A percentile compares a stretch with the other conserved stretches of the same genome.
These are phyloP conservation scores for Neophaeococcomyces aloes DNA, from an alignment of 2,329 filamentous ascomycete species.

Conservation along the genomic window DNA sequence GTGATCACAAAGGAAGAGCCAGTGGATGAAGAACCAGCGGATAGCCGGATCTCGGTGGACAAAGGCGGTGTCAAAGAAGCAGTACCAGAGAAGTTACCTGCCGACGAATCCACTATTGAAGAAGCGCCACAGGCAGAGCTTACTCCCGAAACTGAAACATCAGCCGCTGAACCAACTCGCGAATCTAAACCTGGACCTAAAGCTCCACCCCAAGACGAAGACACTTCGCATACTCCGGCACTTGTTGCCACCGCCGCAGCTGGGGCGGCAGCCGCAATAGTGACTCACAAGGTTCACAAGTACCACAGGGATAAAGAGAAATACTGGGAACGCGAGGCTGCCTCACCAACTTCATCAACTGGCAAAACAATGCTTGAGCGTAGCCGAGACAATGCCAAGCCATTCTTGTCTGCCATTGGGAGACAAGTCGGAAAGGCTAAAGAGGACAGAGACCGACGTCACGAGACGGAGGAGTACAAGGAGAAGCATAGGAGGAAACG, in stretches of 20 bases:
- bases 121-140: slow-evolving; percentile 6
- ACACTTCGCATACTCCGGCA: slow-evolving; percentile 8
- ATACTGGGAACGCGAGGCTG: slow-evolving; percentile 14
- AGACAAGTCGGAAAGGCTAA: slow-evolving; percentile 23
- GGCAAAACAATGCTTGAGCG: slow-evolving; percentile 25
- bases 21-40: slow-evolving; percentile 4
- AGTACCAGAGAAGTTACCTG: neutral
- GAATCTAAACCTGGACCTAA: slow-evolving; percentile 8
- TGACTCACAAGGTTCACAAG: slow-evolving; percentile 5
- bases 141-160: slow-evolving; percentile 9
- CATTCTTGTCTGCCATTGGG: slow-evolving; percentile 25
- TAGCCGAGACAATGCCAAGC: slow-evolving; percentile 24
- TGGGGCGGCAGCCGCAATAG: slow-evolving; percentile 12
- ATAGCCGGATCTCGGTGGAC: slow-evolving; percentile 8
- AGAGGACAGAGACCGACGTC: slow-evolving; percentile 21
- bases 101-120: slow-evolving; percentile 8
- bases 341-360: slow-evolving; percentile 11
- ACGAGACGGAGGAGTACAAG: slow-evolving; percentile 17
- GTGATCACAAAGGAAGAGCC: slow-evolving; percentile 5
- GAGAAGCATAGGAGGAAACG: slow-evolving; percentile 12
- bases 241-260: slow-evolving; percentile 13
- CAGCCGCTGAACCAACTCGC: slow-evolving; percentile 12
- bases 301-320: slow-evolving; percentile 11
- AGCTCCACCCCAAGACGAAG: slow-evolving; percentile 5
- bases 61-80: neutral